Conservation (phyloP, 2,329 filamentous ascomycete genomes). For the Passalora sequoiae region DNA sequence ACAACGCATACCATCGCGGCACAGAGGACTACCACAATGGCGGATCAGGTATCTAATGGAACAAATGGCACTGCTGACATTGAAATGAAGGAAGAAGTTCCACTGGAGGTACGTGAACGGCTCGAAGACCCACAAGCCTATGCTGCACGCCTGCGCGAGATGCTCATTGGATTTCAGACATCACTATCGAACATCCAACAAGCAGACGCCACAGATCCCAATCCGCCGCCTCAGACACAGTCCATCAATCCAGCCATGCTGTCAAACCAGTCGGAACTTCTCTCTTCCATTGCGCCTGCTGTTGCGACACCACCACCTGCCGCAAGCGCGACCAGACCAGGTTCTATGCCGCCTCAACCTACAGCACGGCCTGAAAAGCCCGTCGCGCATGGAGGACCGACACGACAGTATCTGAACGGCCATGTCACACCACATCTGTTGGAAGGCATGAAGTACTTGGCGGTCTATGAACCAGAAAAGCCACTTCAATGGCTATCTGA, state of each 20-base stretch:
- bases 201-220: conserved; percentile 24
- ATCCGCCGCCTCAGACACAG: conserved; percentile 22
- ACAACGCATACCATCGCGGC: conserved; percentile 2
- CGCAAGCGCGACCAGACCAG: conserved; percentile 21
- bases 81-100: conserved; percentile 35
- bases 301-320: conserved; percentile 24
- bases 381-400: conserved; percentile 45
- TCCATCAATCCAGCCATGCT: conserved; percentile 13
- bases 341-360: conserved; percentile 31
- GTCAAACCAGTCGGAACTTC: conserved; percentile 16
- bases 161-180: conserved; percentile 11
- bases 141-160: conserved; percentile 3
- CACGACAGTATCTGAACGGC: conserved; percentile 46
- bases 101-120: conserved; percentile 19
- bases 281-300: conserved; percentile 16
- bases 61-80: conserved; percentile 23
- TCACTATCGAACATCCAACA: conserved; percentile 19
- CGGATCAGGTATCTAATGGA: conserved; percentile 27
- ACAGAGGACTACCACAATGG: conserved; percentile 25
- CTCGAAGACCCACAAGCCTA: conserved; percentile 15
- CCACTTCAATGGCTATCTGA: conserved; percentile 47
- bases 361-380: conserved; percentile 34
- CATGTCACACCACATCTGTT: conserved; percentile 48
- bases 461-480: conserved; percentile 48
- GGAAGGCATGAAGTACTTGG: conserved; percentile 50